Base-by-base conservation (phyloP, 306 rosid genomes). In the Rubus parviflorus region DNA sequence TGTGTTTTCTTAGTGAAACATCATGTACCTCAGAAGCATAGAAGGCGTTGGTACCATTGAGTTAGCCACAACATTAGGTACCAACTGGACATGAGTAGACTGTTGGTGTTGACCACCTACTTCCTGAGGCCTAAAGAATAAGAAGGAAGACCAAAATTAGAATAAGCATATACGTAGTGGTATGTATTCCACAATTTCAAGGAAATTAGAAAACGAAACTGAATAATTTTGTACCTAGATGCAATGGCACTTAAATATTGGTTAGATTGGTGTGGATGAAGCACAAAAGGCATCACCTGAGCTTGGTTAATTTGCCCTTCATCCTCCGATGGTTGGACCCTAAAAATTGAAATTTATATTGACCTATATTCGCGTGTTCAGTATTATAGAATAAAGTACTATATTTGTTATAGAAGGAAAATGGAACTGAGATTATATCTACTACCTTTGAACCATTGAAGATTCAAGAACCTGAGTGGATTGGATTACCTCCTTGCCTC, bases 11-110 rank as follows among this genome's bases (percentile, higher is more conserved):
- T 4, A 42, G 6, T 48, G 13, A 10, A 66, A 40, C 69, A 19
- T 66, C 51, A 66, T 19, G 47, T 80, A 74, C 83, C 83, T 66
- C 14, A 75, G 19, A 20, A 66, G n/a, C 37, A 77, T 73, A 38
- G 76, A 74, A 11, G 72, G 47, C 43, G 14, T 63, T 0, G 71
- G 71, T 15, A n/a, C 62, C 58, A 40, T 67, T 62, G 70, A 14
- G 25, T 68, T 20, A 42, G 35, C 66, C 56, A 12, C 20, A 19
- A 53, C 51, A 68, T 40, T 51, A 51, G 64, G 52, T 17, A 42
- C 52, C 19, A 8, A n/a, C 19, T 68, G 49, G 23, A 57, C 42
- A 23, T 72, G 77, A 17, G 67, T 61, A 65, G 23, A 54, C 38
- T 54, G 73, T 25, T 72, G 73, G 42, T 72, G 64, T 20, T 75